phyloP scores from a whole-genome alignment of 31 red algal genomes.

The Endocladia muricata region DNA sequence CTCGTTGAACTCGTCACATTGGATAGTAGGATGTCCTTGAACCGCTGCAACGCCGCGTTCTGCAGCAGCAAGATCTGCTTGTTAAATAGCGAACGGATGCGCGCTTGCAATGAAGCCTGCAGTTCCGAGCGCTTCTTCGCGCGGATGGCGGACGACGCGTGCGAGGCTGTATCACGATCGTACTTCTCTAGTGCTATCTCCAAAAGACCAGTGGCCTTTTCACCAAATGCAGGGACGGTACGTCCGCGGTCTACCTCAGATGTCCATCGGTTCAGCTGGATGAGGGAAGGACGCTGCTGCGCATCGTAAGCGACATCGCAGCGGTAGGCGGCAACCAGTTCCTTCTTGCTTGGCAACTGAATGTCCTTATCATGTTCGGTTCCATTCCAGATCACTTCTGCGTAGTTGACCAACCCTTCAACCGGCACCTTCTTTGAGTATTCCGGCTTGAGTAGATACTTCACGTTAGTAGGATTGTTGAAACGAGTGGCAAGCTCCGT shows the following conservation, averaged over 20 bases:
- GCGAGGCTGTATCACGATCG: slow-evolving; percentile 74
- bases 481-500: slow-evolving; percentile 54
- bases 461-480: slow-evolving; percentile 13
- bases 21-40: slow-evolving; percentile 79
- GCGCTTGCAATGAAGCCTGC: slow-evolving; percentile 58
- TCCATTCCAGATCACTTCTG: slow-evolving; percentile 86
- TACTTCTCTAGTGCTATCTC: slow-evolving; percentile 68
- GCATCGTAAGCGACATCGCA: slow-evolving; percentile 85
- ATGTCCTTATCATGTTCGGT: slow-evolving; percentile 59
- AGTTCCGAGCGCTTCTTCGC: slow-evolving; percentile 81
- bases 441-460: slow-evolving; percentile 41
- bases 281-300: slow-evolving; percentile 52
- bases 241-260: slow-evolving; percentile 79
- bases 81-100: slow-evolving; percentile 84
- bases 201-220: slow-evolving; percentile 69
- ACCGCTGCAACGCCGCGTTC: slow-evolving; percentile 75
- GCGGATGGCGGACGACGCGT: slow-evolving; percentile 71
- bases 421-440: slow-evolving; percentile 78
- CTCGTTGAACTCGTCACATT: slow-evolving; percentile 48
- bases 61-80: slow-evolving; percentile 90
- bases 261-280: slow-evolving; percentile 80
- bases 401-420: slow-evolving; percentile 86
- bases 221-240: slow-evolving; percentile 62
- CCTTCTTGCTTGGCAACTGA: slow-evolving; percentile 60
- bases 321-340: slow-evolving; percentile 83